Percentiles rank a stretch among this genome's conserved stretches.
These are phyloP conservation scores for Craterostigma plantagineum DNA, from an alignment of 257 asterid species.

Conservation along the genomic window DNA sequence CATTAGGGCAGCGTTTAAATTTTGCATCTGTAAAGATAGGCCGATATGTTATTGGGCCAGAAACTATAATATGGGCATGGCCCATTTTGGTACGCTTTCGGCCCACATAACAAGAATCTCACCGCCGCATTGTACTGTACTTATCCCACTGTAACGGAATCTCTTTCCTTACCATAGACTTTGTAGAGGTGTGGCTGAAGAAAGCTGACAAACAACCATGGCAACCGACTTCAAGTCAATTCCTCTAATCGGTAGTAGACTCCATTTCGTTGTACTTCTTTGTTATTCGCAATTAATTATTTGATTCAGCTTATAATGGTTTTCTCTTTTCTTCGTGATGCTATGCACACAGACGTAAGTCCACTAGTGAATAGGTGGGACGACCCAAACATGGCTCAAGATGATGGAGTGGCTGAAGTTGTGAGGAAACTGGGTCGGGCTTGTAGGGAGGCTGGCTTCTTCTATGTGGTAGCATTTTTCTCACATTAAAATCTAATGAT, in stretches of 20 bases:
- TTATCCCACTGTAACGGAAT: no score
- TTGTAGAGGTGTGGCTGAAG: no score
- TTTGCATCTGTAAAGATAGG: no score
- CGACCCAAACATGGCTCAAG: constrained; percentile 41
- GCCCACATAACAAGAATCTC: no score
- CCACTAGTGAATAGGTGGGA: constrained; percentile 59
- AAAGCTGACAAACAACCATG: constrained; percentile 21
- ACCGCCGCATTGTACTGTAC: no score
- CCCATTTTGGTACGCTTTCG: no score
- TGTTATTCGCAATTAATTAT: background rate
- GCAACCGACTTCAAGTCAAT: constrained; percentile 70
- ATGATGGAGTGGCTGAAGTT: constrained; percentile 45
- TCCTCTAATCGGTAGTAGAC: constrained; percentile 61
- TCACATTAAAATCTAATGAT: no score
- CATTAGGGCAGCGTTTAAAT: no score
- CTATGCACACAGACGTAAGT: constrained; percentile 36
- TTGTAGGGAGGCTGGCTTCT: constrained; percentile 58
- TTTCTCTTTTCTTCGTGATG: background rate
- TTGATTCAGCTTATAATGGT: background rate
- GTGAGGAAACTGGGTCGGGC: constrained; percentile 55
- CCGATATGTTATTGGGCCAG: no score
- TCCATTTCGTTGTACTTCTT: background rate
- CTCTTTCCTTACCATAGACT: no score
- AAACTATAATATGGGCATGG: no score
- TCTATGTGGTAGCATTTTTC: constrained; percentile 33